These are phyloP conservation scores for Aspergillus neotritici DNA, from an alignment of 2,329 filamentous ascomycete genomes.

Conservation along the genomic window DNA sequence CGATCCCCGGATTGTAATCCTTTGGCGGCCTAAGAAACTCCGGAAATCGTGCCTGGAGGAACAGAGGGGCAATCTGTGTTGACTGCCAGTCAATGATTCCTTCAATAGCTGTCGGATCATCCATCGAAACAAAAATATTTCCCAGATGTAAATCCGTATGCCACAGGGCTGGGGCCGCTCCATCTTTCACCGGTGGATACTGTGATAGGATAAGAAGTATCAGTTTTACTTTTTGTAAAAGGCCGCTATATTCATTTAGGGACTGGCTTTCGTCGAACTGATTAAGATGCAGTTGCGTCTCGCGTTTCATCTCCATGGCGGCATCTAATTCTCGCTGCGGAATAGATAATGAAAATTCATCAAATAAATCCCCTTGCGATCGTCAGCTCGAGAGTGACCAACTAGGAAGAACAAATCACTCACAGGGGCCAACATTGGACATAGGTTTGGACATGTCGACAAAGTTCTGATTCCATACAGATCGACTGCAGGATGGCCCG, in stretches of 20 bases:
- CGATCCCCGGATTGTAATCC: constrained; percentile 12
- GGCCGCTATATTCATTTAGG: constrained; percentile 12
- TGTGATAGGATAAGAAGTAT: constrained; percentile 14
- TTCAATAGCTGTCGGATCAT: constrained; percentile 17
- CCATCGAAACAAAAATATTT: constrained; percentile 20
- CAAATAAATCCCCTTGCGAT: constrained; percentile 10
- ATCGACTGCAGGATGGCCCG: constrained; percentile 12
- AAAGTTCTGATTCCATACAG: neutral
- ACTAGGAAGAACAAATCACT: constrained; percentile 2
- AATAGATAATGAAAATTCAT: constrained; percentile 14
- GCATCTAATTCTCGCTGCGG: constrained; percentile 10
- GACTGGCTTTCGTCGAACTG: constrained; percentile 12
- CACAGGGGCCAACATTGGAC: constrained; percentile 13
- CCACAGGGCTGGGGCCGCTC: constrained; percentile 11
- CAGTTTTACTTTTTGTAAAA: constrained; percentile 11
- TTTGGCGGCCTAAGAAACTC: constrained; percentile 17
- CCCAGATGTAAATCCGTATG: constrained; percentile 21
- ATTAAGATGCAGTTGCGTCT: constrained; percentile 14
- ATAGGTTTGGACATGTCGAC: neutral
- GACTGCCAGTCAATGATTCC: constrained; percentile 26
- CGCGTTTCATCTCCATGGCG: neutral
- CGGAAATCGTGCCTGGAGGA: constrained; percentile 19
- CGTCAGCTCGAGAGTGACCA: constrained; percentile 4
- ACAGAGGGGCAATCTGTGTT: constrained; percentile 15
- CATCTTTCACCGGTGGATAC: constrained; percentile 11